Evolutionary conservation across 2,329 filamentous ascomycete genomes (phyloP).

Genomic region (Apiospora aurea): DNA sequence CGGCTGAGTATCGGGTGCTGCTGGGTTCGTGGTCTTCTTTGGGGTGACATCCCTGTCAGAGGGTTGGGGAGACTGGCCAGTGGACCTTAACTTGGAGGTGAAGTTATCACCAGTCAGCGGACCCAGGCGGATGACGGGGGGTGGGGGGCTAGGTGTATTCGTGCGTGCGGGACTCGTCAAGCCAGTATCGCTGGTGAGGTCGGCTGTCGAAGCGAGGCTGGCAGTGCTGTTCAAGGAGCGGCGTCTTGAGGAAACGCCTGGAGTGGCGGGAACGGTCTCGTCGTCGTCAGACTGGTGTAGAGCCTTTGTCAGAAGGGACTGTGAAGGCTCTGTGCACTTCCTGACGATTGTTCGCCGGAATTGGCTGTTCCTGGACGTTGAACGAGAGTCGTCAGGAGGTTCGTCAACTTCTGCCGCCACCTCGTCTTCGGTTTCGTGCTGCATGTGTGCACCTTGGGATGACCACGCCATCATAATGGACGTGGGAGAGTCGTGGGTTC

Average conservation of each 20-base stretch:
- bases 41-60: constrained; percentile 35
- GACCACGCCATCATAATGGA: constrained; percentile 55
- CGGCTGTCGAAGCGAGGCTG: constrained; percentile 83
- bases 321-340: constrained; percentile 63
- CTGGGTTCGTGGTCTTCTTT: constrained; percentile 29
- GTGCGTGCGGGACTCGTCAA: constrained; percentile 89
- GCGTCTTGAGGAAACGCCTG: constrained; percentile 51
- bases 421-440: constrained; percentile 63
- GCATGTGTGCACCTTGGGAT: constrained; percentile 51
- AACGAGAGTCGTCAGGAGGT: constrained; percentile 71
- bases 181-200: constrained; percentile 93
- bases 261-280: constrained; percentile 49
- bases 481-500: constrained; percentile 46
- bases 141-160: constrained; percentile 87
- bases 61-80: constrained; percentile 38
- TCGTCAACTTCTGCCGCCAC: constrained; percentile 82
- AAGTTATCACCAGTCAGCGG: constrained; percentile 45
- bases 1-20: constrained; percentile 35
- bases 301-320: constrained; percentile 88
- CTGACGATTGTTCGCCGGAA: constrained; percentile 58
- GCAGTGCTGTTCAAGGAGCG: constrained; percentile 80
- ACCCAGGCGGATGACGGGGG: constrained; percentile 62
- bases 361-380: constrained; percentile 41
- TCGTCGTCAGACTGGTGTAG: constrained; percentile 71
- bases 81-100: constrained; percentile 37